These are phyloP conservation scores for Globisporangium acanthophoron DNA, from an alignment of 352 stramenopile genomes.

Conservation along the genomic window DNA sequence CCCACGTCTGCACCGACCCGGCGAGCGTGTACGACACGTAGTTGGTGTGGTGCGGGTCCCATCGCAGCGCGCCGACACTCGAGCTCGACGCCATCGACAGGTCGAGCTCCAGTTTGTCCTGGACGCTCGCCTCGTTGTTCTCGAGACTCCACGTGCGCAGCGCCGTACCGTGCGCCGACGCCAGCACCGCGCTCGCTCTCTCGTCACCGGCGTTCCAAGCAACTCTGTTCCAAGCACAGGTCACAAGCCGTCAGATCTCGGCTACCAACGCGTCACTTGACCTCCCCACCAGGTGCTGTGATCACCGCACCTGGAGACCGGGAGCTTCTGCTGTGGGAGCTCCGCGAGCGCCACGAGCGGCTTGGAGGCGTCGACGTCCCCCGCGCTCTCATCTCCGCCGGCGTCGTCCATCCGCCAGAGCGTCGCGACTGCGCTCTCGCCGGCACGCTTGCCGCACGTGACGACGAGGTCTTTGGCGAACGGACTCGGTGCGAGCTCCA, in stretches of 20 bases:
- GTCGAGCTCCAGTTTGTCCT: conserved; percentile 48
- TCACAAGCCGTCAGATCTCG: neutral
- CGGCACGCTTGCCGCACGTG: conserved; percentile 42
- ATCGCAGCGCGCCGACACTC: conserved; percentile 39
- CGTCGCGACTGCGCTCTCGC: conserved; percentile 26
- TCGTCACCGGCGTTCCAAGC: conserved; percentile 34
- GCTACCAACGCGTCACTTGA: too few species aligned
- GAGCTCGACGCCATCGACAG: conserved; percentile 30
- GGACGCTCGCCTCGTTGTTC: conserved; percentile 21
- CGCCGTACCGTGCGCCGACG: conserved; percentile 36
- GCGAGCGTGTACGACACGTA: conserved; percentile 64
- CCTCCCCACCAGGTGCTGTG: neutral
- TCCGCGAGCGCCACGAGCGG: conserved; percentile 27
- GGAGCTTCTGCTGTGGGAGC: conserved; percentile 38
- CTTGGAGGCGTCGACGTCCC: conserved; percentile 10
- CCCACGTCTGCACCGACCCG: conserved; percentile 64
- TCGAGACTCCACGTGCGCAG: conserved; percentile 52
- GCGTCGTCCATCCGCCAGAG: conserved; percentile 42
- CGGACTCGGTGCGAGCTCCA: conserved; percentile 44
- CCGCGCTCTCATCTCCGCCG: conserved; percentile 11
- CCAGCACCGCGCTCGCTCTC: conserved; percentile 18
- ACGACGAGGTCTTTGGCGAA: conserved; percentile 42
- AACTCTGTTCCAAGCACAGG: conserved; percentile 16
- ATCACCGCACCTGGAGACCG: conserved; percentile 34
- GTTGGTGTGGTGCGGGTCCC: conserved; percentile 80